Base-by-base conservation (phyloP, 2,329 filamentous ascomycete species). In the Fusarium lateritium region DNA sequence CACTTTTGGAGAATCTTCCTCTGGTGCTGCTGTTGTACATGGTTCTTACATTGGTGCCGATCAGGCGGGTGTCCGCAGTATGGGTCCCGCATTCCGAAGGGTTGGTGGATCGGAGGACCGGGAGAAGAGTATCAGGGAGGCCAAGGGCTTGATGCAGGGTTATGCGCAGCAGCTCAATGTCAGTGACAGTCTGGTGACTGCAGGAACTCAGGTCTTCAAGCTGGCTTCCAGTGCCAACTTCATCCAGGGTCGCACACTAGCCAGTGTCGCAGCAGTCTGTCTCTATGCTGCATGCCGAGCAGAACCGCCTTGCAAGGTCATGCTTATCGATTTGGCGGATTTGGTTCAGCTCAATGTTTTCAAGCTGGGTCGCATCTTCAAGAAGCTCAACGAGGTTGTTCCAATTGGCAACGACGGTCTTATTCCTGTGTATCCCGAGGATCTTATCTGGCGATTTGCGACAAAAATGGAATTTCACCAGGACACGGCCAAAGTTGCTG, bases 261-360 rank as follows among this genome's bases (percentile, higher is more conserved):
- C 92, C 66, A 93, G 92, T 54, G 94, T 98, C 11, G 92, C 93
- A 28, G 94, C 94, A n/a, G 92, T 97, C 28, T 95, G 93, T 76
- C 85, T 99, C 31, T 99, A 98, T 73, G 91, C 93, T 56, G 94
- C 94, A 15, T 97, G 94, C 76, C 90, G 96, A 65, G 89, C 91
- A 55, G 89, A 93, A 65, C 88, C 89, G 43, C 90, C 91, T 24
- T 97, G 96, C 76, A 92, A 91, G 42, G 86, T 96, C 71, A 94
- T 99, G 91, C 86, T 99, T 43, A 98, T 99, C 78, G 96, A 99
- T 77, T 89, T 99, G 76, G 93, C 96, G 14, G 96, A 99, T 77
- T 86, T 95, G 63, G 83, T 85, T 56, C 87, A 88, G 82, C 89
- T 96, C 76, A 97, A 98, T 72, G 95, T 99, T 24, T 99, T 97